A percentile compares a stretch with the other conserved stretches of the same genome.
Conservation (phyloP, 306 rosid species). For the Trichosanthes cucumerina region DNA sequence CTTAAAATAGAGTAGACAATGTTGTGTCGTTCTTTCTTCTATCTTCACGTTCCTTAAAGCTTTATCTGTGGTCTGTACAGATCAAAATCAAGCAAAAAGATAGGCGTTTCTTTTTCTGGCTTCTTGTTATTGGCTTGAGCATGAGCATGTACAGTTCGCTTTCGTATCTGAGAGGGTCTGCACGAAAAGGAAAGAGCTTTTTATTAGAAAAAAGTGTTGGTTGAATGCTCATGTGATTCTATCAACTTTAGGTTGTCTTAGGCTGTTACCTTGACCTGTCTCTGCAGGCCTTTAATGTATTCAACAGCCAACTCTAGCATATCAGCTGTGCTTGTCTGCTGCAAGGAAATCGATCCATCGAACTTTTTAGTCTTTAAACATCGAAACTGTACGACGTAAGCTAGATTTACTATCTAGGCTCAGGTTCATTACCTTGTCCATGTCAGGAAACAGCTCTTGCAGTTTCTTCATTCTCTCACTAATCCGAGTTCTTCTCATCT, state of each 20-base stretch:
- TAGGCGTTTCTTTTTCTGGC: slow-evolving; percentile 14
- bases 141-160: slow-evolving; percentile 60
- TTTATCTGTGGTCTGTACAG: background rate
- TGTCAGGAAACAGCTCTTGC: slow-evolving; percentile 63
- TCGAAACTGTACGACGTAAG: background rate
- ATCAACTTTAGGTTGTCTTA: background rate
- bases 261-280: slow-evolving; percentile 46
- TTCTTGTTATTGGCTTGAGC: slow-evolving; percentile 41
- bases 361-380: background rate
- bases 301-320: slow-evolving; percentile 71
- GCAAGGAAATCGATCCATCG: slow-evolving; percentile 13
- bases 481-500: slow-evolving; percentile 76
- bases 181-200: slow-evolving; percentile 15
- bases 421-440: slow-evolving; percentile 58
- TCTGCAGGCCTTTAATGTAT: slow-evolving; percentile 66
- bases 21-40: background rate
- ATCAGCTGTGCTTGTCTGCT: slow-evolving; percentile 88
- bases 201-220: slow-evolving; percentile 11
- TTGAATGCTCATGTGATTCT: slow-evolving; percentile 8
- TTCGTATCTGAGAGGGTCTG: slow-evolving; percentile 52
- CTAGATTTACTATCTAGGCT: background rate
- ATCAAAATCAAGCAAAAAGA: slow-evolving; percentile 16
- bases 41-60: slow-evolving; percentile 3
- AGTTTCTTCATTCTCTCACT: slow-evolving; percentile 80
- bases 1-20: background rate